Evolutionary conservation across 2,329 filamentous ascomycete species (phyloP), one percentile per base, ranked within the genome.

Genomic region (Fusarium camptoceras): DNA sequence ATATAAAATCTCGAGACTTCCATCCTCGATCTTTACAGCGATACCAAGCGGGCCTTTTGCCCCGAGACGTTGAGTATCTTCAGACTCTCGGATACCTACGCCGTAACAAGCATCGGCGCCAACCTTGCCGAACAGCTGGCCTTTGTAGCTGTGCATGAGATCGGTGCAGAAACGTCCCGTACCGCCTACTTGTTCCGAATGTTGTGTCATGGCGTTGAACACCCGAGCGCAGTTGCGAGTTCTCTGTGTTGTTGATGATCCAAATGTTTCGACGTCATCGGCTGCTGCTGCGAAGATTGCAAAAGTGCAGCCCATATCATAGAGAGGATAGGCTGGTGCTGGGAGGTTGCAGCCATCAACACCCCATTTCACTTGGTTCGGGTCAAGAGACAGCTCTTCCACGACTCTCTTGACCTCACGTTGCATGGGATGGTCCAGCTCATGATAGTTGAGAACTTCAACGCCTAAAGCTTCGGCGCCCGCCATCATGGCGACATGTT

Each of bases 51-150:
- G 76, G 8, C 80, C 81, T 2, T 76, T 54, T 0, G 77, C 78
- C 0, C 82, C 81, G 5, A 83, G 73, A 2, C 56, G 65, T n/a
- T 57, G 70, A 1, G 82, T 83, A 22, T 77, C 66, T 27, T 79
- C 74, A 1, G 79, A 81, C 10, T 73, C 76, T n/a, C 80, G 75
- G 5, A 86, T 69, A 0, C 80, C 83, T 10, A 86, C 72, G 1
- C 79, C 82, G 67, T 86, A 86, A 49, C 82, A 86, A 0, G 78
- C 84, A 67, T 86, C 83, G 0, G 84, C 84, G 0, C 84, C 84
- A 5, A 86, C 43, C 64, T 87, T 86, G 3, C 84, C 83, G 39
- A 85, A 78, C 0, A 85, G 55, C 0, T 61, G 28, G 0, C 81
- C 82, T 3, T 67, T 44, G 54, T 80, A 85, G 3, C 73, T 73